These are phyloP conservation scores for Miscanthus lutarioriparius DNA, from an alignment of 176 grass and related monocot species.

Conservation along the genomic window DNA sequence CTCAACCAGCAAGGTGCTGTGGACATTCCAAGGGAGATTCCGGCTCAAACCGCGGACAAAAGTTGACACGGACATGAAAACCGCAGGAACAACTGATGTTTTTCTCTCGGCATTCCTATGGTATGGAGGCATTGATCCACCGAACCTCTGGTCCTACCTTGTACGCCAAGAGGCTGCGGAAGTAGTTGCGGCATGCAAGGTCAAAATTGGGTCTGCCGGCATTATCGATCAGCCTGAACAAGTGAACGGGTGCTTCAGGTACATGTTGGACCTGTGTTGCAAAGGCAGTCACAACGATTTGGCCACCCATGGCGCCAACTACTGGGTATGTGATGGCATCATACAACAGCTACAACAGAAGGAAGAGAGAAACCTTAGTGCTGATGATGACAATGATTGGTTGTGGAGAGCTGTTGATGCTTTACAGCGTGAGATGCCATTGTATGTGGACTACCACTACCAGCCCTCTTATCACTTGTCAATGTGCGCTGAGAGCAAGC, in stretches of 20 bases:
- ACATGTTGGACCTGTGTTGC: background rate
- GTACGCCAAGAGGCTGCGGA: background rate
- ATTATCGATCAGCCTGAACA: background rate
- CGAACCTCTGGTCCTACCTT: background rate
- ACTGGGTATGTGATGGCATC: constrained; percentile 2
- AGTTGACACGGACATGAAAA: background rate
- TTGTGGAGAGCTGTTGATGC: background rate
- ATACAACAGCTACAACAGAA: background rate
- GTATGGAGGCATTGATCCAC: too few relatives aligned
- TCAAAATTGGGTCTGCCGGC: rapidly evolving
- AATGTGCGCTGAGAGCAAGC: too few relatives aligned
- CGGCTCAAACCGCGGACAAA: background rate
- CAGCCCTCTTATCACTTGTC: too few relatives aligned
- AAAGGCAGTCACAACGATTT: background rate
- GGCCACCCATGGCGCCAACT: background rate
- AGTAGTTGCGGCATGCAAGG: background rate
- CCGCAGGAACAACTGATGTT: too few relatives aligned
- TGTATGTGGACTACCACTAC: background rate
- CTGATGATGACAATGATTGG: too few relatives aligned
- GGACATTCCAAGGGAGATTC: constrained; percentile 18
- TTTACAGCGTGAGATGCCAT: background rate
- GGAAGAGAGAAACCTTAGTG: too few relatives aligned
- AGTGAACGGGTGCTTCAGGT: background rate
- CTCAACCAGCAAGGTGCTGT: background rate
- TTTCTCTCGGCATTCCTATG: too few relatives aligned